Base-by-base conservation (phyloP, 805 yeast genomes). In the Hagleromyces aurorensis region DNA sequence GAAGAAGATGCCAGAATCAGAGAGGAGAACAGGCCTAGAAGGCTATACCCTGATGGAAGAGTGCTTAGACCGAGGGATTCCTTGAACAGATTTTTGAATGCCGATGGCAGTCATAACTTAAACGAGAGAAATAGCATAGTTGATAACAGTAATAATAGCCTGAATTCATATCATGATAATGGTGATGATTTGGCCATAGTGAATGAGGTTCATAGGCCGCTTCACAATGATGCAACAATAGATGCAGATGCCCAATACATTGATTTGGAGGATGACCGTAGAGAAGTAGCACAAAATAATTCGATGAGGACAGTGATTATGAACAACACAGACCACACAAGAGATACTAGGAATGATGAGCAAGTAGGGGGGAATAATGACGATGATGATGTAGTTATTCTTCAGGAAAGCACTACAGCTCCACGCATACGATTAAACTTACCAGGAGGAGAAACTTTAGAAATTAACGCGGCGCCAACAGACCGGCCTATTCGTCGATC, bases 401-500 rank as follows among this genome's bases (percentile, higher is more conserved):
- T 50, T 14, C 54, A 48, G 33, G 58, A 53, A 30, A 40, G 50
- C 16, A 41, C 42, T 7, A 37, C 44, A 5, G 44, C 29, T 3
- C 50, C 56, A 2, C 31, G 39, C 6, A 43, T 50, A 5, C 32
- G 38, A 4, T 27, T 52, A 12, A 42, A 37, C 16, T 36, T 52
- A 5, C 59, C 57, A 1, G 57, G 57, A 14, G 50, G 53, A 15
- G 42, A 41, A 15, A 40, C 41, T 3, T 19, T 52, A 20, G 33
- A 38, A 16, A 39, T 52, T 6, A 30, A 31, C 21, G 44, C 52
- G 3, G 28, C 43, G 4, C 35, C 40, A 13, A 39, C 32, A 3
- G 57, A 52, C 22, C 35, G 37, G 26, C 58, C 57, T 3, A 32
- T 31, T 7, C 34, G 48, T 14, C 41, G 53, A 16, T 52, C 58